A percentile compares a stretch with the other conserved stretches of the same genome.
Conservation (phyloP, 495 filamentous ascomycete species). For the Sordaria brevicollis region DNA sequence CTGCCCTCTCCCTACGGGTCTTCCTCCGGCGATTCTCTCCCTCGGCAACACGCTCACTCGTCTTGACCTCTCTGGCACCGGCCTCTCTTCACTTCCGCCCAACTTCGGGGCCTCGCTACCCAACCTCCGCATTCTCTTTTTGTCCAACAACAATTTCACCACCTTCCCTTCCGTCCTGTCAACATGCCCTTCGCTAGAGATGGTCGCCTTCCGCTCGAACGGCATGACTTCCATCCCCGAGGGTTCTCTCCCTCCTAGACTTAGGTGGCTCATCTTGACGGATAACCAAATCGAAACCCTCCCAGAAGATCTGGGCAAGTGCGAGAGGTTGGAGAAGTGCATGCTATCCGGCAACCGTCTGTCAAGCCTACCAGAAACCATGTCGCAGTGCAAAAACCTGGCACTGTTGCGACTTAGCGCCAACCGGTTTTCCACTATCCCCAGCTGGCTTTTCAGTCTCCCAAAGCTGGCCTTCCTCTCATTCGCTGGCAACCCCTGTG, state of each 20-base stretch:
- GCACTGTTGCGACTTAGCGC: conserved; percentile 28
- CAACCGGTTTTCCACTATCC: conserved; percentile 27
- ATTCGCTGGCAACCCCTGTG: conserved; percentile 36
- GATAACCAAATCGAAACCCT: conserved; percentile 27
- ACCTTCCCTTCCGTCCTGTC: conserved; percentile 30
- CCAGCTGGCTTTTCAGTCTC: conserved; percentile 29
- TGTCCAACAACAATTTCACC: conserved; percentile 35
- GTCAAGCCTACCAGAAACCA: conserved; percentile 22
- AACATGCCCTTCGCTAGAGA: conserved; percentile 31
- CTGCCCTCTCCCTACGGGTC: conserved; percentile 14
- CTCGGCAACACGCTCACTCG: conserved; percentile 29
- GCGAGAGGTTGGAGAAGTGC: conserved; percentile 30
- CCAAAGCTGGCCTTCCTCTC: conserved; percentile 35
- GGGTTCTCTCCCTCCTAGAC: conserved; percentile 25
- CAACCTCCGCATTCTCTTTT: conserved; percentile 33
- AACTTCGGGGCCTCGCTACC: conserved; percentile 25
- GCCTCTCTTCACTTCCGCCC: conserved; percentile 26
- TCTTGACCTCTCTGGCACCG: conserved; percentile 36
- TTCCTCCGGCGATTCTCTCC: conserved; percentile 28
- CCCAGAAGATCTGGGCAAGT: conserved; percentile 29
- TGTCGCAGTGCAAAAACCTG: conserved; percentile 31
- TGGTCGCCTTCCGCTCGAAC: conserved; percentile 37
- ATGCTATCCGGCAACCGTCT: conserved; percentile 34
- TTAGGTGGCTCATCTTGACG: conserved; percentile 36
- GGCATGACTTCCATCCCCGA: conserved; percentile 31